Evolutionary conservation across 2,329 filamentous ascomycete species (phyloP).

Genomic region (Venturia pyrina): DNA sequence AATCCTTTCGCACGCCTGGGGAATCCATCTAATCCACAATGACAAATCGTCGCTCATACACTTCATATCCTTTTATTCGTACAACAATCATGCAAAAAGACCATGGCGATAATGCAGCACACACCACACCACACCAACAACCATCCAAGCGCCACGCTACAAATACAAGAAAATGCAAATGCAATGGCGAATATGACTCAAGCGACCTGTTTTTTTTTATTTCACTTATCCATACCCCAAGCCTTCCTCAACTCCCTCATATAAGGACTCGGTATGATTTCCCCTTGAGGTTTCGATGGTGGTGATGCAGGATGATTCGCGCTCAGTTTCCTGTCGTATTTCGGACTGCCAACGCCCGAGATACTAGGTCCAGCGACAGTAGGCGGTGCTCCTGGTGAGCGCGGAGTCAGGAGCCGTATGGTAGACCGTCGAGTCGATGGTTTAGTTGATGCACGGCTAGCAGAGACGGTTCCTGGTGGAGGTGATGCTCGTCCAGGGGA

Average conservation of each 20-base stretch:
- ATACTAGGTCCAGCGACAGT: neutral
- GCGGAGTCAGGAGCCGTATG: neutral
- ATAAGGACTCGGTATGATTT: neutral
- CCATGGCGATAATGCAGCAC: neutral
- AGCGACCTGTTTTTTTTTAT: too few species aligned
- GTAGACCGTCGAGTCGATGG: neutral
- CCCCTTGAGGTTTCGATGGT: neutral
- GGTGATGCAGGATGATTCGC: neutral
- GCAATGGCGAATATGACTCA: neutral
- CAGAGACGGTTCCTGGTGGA: neutral
- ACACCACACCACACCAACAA: too few species aligned
- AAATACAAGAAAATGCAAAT: neutral
- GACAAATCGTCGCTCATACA: neutral
- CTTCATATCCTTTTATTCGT: neutral
- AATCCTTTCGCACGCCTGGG: neutral
- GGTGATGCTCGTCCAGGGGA: too few species aligned
- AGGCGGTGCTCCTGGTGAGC: neutral
- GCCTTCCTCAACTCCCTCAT: constrained; percentile 7
- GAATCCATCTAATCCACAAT: neutral
- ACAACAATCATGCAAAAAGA: neutral
- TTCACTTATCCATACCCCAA: constrained; percentile 7
- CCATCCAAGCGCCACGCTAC: neutral
- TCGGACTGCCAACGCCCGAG: neutral
- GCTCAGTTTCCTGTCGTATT: neutral
- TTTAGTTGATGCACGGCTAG: neutral